Conservation (phyloP, 2,329 filamentous ascomycete species). For the Pseudogymnoascus sp. region DNA sequence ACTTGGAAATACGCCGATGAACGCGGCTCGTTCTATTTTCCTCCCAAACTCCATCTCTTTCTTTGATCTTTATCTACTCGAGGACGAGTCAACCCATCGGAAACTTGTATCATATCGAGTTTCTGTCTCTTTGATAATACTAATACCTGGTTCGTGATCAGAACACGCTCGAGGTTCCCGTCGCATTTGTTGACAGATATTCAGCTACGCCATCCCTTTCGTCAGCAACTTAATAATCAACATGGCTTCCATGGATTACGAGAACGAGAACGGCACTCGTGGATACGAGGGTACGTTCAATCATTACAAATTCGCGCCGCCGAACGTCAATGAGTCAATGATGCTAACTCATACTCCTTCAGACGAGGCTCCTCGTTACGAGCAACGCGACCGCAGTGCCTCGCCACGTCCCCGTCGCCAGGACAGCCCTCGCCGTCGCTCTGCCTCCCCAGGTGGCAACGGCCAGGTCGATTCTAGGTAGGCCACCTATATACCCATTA, state of each 20-base stretch:
- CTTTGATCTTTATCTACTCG: conserved; percentile 3
- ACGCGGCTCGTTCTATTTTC: conserved; percentile 7
- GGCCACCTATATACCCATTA: conserved; percentile 14
- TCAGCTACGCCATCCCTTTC: conserved; percentile 5
- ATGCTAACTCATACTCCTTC: conserved; percentile 8
- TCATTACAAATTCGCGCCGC: not conserved
- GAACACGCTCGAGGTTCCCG: not conserved
- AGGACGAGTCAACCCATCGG: conserved; percentile 3
- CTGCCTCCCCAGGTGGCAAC: conserved; percentile 52
- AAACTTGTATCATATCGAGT: not conserved
- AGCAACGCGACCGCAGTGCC: conserved; percentile 59
- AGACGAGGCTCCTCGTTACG: conserved; percentile 61
- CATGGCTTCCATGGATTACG: conserved; percentile 61
- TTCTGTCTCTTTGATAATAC: not conserved
- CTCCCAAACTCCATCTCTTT: conserved; percentile 6
- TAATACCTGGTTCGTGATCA: not conserved
- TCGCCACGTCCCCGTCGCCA: conserved; percentile 56
- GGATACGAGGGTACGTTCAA: conserved; percentile 52
- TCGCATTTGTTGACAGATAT: conserved; percentile 6
- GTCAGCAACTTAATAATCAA: conserved; percentile 18
- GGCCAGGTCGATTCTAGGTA: conserved; percentile 41
- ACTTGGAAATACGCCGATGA: conserved; percentile 1
- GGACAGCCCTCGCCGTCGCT: conserved; percentile 51
- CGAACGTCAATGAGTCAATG: not conserved
- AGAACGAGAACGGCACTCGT: conserved; percentile 57